Percentiles rank a stretch among this genome's conserved stretches.
Evolutionary conservation across 2,329 filamentous ascomycete species (phyloP).

Genomic region (Fusarium cyanostomum): DNA sequence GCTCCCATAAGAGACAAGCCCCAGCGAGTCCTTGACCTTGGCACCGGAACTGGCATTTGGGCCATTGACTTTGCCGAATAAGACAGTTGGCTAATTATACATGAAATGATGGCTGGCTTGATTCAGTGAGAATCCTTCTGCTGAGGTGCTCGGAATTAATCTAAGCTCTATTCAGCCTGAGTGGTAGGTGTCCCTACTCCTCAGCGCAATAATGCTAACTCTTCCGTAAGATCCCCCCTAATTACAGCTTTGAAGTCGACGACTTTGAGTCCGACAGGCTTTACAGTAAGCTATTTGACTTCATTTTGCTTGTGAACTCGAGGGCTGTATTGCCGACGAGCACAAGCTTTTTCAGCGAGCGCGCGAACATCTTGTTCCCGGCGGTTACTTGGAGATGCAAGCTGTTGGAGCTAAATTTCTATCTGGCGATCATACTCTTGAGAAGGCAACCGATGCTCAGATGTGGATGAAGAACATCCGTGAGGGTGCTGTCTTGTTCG

Average conservation of each 20-base stretch:
- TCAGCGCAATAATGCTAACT: too few species aligned
- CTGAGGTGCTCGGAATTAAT: too few species aligned
- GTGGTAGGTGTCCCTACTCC: too few species aligned
- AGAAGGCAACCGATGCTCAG: neutral
- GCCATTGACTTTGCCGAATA: slow-evolving; percentile 16
- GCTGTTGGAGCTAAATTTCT: neutral
- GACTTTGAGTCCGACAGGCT: slow-evolving; percentile 16
- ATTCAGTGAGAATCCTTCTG: too few species aligned
- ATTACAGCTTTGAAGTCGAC: slow-evolving; percentile 18
- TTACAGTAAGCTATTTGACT: slow-evolving; percentile 8
- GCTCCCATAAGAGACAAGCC: neutral
- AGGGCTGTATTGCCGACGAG: slow-evolving; percentile 9
- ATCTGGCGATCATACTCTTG: slow-evolving; percentile 14
- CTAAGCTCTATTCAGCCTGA: too few species aligned
- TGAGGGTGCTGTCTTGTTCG: neutral
- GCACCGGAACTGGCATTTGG: too few species aligned
- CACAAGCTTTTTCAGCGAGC: slow-evolving; percentile 1
- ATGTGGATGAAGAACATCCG: neutral
- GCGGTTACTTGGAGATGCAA: slow-evolving; percentile 14
- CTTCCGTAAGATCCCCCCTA: too few species aligned
- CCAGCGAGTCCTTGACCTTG: slow-evolving; percentile 3
- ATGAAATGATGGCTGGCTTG: too few species aligned
- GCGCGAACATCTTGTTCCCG: neutral
- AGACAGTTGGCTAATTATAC: too few species aligned
- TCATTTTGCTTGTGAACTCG: slow-evolving; percentile 14